A percentile compares a stretch with the other conserved stretches of the same genome.
phyloP scores from a whole-genome alignment of 2,329 filamentous ascomycete species.

The Magnaporthiopsis rhizophila region DNA sequence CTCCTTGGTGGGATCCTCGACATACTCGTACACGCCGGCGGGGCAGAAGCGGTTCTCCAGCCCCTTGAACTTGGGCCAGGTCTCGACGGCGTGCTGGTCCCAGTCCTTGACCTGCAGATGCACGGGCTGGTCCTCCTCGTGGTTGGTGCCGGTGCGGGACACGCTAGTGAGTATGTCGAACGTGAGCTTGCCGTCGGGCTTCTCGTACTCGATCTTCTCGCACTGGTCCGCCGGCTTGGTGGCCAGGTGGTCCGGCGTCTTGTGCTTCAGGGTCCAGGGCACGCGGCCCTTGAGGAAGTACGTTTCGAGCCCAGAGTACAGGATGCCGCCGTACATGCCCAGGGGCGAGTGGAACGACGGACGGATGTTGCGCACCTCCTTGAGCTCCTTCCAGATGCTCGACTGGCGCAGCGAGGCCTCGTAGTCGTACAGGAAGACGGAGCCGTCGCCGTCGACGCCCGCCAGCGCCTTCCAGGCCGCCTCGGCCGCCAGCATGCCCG shows the following conservation, averaged over 20 bases:
- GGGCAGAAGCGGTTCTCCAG: conserved; percentile 96
- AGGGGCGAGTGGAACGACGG: conserved; percentile 87
- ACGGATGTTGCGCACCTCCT: conserved; percentile 94
- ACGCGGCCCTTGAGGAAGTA: conserved; percentile 76
- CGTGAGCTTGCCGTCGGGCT: conserved; percentile 88
- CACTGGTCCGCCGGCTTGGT: conserved; percentile 75
- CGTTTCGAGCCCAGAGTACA: conserved; percentile 90
- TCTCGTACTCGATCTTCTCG: conserved; percentile 89
- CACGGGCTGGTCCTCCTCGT: conserved; percentile 96
- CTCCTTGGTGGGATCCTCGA: conserved; percentile 82
- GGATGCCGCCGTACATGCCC: conserved; percentile 78
- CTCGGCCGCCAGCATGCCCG: conserved; percentile 92
- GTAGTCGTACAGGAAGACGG: conserved; percentile 90
- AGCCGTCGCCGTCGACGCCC: conserved; percentile 25
- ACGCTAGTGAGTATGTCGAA: conserved; percentile 97
- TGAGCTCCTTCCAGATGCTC: conserved; percentile 87
- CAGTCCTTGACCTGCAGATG: conserved; percentile 93
- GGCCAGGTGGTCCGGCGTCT: conserved; percentile 64
- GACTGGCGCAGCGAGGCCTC: conserved; percentile 82
- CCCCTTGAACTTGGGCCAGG: conserved; percentile 84
- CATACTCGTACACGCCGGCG: conserved; percentile 95
- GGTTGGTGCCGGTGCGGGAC: conserved; percentile 90
- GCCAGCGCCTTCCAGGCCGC: conserved; percentile 71
- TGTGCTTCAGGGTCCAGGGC: conserved; percentile 91
- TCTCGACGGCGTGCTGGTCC: conserved; percentile 77